Evolutionary conservation across 1,284 basidiomycete genomes (phyloP), one percentile per base, ranked within the genome.

Genomic region (Ganoderma boninense): DNA sequence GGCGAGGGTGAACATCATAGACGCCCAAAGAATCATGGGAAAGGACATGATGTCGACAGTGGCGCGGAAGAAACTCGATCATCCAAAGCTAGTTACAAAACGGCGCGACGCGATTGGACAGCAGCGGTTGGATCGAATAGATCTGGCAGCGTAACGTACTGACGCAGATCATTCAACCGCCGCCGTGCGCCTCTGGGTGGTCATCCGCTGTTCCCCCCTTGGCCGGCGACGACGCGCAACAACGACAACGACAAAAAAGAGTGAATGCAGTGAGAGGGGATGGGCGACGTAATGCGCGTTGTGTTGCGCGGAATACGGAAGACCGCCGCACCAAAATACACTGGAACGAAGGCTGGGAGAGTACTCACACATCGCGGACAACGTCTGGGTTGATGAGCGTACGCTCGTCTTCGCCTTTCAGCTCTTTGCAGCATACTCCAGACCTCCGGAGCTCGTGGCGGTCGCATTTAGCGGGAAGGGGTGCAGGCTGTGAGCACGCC

Each of bases 381-480:
- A 96, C 83, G 76, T 97, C 95, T 1, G 96, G 95, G 79, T 97
- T 89, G 67, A 97, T 85, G 49, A 97, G 85, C 0, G 87, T 90
- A 23, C 95, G 87, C 72, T 96, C 91, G 68, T 96, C 93, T 8
- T 90, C 87, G 59, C 85, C 87, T 76, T 89, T 94, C 69, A 96
- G 87, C 68, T 95, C 92, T 76, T 94, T 93, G 82, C 95, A 96
- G 81, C 95, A 96, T 2, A 95, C 82, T 3, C 91, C 92, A 64
- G 88, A 87, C 56, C 86, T 81, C 11, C 85, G 78, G 18, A 81
- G 84, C 52, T 82, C 80, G 69, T 88, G 83, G 68, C 87, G 82
- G 56, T 87, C 86, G 78, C 94, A 95, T 78, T 90, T 90, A 16
- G 87, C 82, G 14, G 84, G 80, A 1, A 89, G 81, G 0, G 90